These are phyloP conservation scores for Xerocomus amazonicus DNA, from an alignment of 1,284 basidiomycete species.

Conservation along the genomic window DNA sequence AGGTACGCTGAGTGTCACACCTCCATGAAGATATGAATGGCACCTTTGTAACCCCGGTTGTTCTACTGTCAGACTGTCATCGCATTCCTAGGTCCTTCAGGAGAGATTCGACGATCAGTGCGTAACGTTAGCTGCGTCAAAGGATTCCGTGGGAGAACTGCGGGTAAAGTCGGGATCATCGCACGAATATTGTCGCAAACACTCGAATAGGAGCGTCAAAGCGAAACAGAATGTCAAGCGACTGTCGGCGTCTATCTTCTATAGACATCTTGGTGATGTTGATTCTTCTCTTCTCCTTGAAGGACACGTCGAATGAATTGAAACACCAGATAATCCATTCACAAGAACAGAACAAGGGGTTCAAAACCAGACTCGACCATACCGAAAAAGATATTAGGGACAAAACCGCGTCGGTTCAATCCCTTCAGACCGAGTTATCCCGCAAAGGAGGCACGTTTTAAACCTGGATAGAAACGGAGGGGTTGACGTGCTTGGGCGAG, in stretches of 20 bases:
- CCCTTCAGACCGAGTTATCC: conserved; percentile 26
- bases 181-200: neutral
- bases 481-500: conserved; percentile 19
- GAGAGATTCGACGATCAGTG: conserved; percentile 60
- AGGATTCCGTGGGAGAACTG: conserved; percentile 50
- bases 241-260: conserved; percentile 12
- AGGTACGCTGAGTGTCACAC: conserved; percentile 32
- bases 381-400: conserved; percentile 10
- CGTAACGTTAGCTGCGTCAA: conserved; percentile 46
- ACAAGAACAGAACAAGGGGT: conserved; percentile 21
- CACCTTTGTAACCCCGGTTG: neutral
- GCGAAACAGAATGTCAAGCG: conserved; percentile 13
- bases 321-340: conserved; percentile 18
- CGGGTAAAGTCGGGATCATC: conserved; percentile 39
- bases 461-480: conserved; percentile 25
- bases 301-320: conserved; percentile 19
- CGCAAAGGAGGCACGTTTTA: conserved; percentile 26
- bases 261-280: neutral
- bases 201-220: conserved; percentile 20
- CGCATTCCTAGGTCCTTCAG: conserved; percentile 43
- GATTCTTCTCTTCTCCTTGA: neutral
- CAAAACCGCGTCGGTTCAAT: conserved; percentile 13
- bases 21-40: conserved; percentile 28
- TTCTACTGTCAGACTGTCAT: neutral
- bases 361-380: conserved; percentile 17